Base-by-base conservation (phyloP, 2,329 filamentous ascomycete genomes). In the Sporothrix humicola region DNA sequence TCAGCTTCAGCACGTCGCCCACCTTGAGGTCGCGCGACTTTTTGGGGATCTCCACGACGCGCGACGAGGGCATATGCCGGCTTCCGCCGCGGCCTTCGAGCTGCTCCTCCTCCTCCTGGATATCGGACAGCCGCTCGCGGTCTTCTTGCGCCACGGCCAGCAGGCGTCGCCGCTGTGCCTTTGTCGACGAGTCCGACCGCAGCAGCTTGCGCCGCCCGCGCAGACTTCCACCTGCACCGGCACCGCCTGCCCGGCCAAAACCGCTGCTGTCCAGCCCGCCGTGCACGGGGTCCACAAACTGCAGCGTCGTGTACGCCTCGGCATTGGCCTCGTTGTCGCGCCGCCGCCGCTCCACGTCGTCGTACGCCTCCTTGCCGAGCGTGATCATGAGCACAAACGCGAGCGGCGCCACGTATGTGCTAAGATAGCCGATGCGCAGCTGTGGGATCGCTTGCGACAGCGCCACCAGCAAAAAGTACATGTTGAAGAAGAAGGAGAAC, bases 401-500 rank as follows among this genome's bases (percentile, higher is more conserved):
- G 76, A 99, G 83, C 0, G 96, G 96, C 23, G 93, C 95, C 81
- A 98, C 90, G 79, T 99, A 99, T 1, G 96, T 98, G 44, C 93
- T 93, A 75, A 99, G 88, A 81, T 98, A 98, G 73, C 96, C 96
- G 77, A 99, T 98, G 72, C 94, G 90, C 72, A 99, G 84, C 26
- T 93, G 89, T 3, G 94, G 95, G 79, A 99, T 95, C 59, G 94
- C 91, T 83, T 99, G 96, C 52, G 95, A 98, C 69, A 98, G 83
- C 7, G 96, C 97, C 69, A 99, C 96, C 37, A 98, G 90, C 73
- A 99, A 86, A 81, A 99, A 99, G 81, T 99, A 99, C 86, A 98
- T 93, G 87, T 99, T 99, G 87, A 99, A 97, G 84, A 99, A 99
- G 85, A 98, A 99, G 74, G 95, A 98, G 81, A 99, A 99, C 81